Percentiles rank a stretch among this genome's conserved stretches.
These are phyloP conservation scores for Fusarium tanahbumbuense DNA, from an alignment of 2,329 filamentous ascomycete genomes.

Conservation along the genomic window DNA sequence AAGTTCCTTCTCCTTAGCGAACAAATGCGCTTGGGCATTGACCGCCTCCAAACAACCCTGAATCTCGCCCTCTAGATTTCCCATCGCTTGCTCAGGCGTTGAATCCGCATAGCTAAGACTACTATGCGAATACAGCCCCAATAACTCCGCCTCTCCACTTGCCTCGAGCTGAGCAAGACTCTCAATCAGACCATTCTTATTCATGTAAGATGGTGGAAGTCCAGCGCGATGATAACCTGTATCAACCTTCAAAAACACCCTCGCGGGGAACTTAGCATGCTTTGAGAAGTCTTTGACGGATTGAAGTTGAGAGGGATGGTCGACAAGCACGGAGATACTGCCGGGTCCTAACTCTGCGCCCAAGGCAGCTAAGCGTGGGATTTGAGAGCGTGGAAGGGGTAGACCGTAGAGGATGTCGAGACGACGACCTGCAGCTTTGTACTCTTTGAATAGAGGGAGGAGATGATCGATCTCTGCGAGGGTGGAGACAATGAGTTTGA, in stretches of 20 bases:
- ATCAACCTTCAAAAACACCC: conserved; percentile 71
- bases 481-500: conserved; percentile 70
- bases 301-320: conserved; percentile 63
- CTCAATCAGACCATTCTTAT: conserved; percentile 53
- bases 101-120: conserved; percentile 49
- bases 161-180: conserved; percentile 46
- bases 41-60: conserved; percentile 47
- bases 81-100: conserved; percentile 46
- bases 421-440: conserved; percentile 21
- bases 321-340: conserved; percentile 66
- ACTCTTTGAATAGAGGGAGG: conserved; percentile 61
- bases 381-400: conserved; percentile 65
- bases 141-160: conserved; percentile 11
- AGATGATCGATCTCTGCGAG: conserved; percentile 68
- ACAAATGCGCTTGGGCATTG: conserved; percentile 10
- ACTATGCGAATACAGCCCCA: conserved; percentile 51
- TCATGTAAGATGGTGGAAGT: conserved; percentile 57
- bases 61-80: conserved; percentile 47
- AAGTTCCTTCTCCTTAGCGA: conserved; percentile 34
- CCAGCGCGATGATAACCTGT: conserved; percentile 74
- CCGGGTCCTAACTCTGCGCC: conserved; percentile 58
- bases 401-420: conserved; percentile 68
- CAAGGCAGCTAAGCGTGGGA: conserved; percentile 61
- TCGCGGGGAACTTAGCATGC: conserved; percentile 45
- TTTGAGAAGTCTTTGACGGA: conserved; percentile 48